phyloP scores from a whole-genome alignment of 768 basidiomycete species.

The Phylloporus sp. region DNA sequence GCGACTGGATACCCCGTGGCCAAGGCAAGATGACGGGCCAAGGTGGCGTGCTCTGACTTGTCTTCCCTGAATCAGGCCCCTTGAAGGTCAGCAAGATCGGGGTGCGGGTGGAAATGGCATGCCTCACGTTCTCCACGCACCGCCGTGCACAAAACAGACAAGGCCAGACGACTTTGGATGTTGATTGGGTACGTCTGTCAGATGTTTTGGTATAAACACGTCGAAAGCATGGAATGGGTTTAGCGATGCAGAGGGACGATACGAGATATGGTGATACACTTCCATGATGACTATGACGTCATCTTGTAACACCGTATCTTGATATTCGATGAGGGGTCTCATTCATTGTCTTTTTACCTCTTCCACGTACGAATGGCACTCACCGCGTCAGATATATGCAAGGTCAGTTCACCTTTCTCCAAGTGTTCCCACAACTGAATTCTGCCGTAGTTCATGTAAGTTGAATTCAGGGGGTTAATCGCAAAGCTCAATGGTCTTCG shows the following conservation, averaged over 20 bases:
- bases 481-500: slow-evolving; percentile 10
- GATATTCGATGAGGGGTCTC: too few relatives aligned
- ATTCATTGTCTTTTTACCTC: background rate
- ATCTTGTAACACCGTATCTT: too few relatives aligned
- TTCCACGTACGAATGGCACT: slow-evolving; percentile 54
- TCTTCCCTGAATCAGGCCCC: slow-evolving; percentile 54
- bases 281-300: slow-evolving; percentile 29
- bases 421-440: background rate
- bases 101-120: background rate
- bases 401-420: slow-evolving; percentile 40
- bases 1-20: slow-evolving; percentile 56
- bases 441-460: slow-evolving; percentile 43
- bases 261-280: slow-evolving; percentile 31
- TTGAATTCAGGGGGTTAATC: background rate
- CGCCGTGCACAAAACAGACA: slow-evolving; percentile 76
- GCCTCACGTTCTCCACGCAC: slow-evolving; percentile 76
- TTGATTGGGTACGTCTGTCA: background rate
- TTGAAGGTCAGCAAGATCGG: slow-evolving; percentile 1
- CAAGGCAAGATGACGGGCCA: slow-evolving; percentile 52
- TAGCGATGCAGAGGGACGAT: slow-evolving; percentile 23
- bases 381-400: slow-evolving; percentile 74
- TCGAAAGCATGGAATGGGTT: slow-evolving; percentile 51
- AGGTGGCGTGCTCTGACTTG: slow-evolving; percentile 52
- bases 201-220: slow-evolving; percentile 39
- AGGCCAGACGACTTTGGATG: slow-evolving; percentile 33